Conservation (phyloP, 345 rosid genomes). For the Odontarrhena argentea region DNA sequence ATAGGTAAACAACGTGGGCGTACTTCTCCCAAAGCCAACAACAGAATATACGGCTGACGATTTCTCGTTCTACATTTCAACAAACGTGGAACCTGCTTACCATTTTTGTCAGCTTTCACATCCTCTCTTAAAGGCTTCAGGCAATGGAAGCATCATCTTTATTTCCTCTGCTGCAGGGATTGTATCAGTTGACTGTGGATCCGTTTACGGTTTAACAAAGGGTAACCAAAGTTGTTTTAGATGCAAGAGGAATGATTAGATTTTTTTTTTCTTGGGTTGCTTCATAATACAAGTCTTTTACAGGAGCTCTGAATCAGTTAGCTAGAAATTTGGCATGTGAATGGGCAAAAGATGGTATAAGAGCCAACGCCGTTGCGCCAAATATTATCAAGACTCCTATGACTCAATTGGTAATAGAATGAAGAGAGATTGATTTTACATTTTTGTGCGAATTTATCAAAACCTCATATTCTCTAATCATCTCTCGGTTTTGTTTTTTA, state of each 20-base stretch:
- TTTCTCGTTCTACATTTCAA: conserved; percentile 35
- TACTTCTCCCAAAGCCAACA: conserved; percentile 38
- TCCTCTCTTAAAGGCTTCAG: conserved; percentile 59
- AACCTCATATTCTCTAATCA: background rate
- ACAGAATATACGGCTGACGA: conserved; percentile 48
- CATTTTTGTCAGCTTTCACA: conserved; percentile 59
- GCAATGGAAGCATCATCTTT: conserved; percentile 55
- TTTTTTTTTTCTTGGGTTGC: background rate
- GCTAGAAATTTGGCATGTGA: conserved; percentile 64
- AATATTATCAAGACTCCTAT: conserved; percentile 45
- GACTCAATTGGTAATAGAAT: conserved; percentile 31
- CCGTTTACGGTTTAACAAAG: conserved; percentile 42
- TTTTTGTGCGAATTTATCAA: background rate
- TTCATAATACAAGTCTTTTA: conserved; percentile 4
- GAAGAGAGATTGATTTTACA: background rate
- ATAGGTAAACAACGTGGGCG: conserved; percentile 58
- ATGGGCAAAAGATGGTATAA: conserved; percentile 67
- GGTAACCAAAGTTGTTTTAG: background rate
- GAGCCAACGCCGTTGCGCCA: conserved; percentile 61
- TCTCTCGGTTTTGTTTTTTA: background rate
- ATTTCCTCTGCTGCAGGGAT: conserved; percentile 48
- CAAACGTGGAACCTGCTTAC: conserved; percentile 57
- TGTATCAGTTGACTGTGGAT: conserved; percentile 20
- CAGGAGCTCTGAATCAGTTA: conserved; percentile 55
- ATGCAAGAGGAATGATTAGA: background rate